phyloP scores from a whole-genome alignment of 371 early-diverging fungal genomes.

The Rhizopus arrhizus region DNA sequence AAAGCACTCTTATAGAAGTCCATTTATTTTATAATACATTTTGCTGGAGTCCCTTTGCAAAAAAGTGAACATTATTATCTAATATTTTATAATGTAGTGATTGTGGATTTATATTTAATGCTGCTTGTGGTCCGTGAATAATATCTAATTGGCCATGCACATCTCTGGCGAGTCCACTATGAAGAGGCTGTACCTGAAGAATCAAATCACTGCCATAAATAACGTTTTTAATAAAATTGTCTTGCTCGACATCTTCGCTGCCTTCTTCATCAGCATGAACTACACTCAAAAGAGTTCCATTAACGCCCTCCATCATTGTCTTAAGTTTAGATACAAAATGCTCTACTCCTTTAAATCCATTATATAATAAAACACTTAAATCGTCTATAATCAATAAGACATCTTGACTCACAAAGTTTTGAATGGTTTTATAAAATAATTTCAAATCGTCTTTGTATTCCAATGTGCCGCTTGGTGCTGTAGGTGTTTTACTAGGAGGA shows the following conservation, averaged over 20 bases:
- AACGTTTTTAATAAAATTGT: constrained; percentile 56
- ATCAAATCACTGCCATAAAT: constrained; percentile 55
- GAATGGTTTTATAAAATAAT: constrained; percentile 28
- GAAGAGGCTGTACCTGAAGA: constrained; percentile 60
- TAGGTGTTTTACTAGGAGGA: constrained; percentile 38
- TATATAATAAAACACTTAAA: constrained; percentile 57
- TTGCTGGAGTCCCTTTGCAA: constrained; percentile 68
- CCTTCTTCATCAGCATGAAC: constrained; percentile 65
- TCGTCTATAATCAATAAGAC: constrained; percentile 68
- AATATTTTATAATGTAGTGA: constrained; percentile 68
- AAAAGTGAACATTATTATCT: constrained; percentile 71
- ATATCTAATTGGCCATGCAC: constrained; percentile 70
- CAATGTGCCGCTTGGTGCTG: constrained; percentile 42
- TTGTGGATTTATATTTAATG: constrained; percentile 23
- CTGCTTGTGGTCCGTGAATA: constrained; percentile 51
- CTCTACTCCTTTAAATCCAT: constrained; percentile 51
- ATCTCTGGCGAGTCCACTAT: constrained; percentile 68
- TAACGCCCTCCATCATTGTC: constrained; percentile 41
- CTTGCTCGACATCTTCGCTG: constrained; percentile 55
- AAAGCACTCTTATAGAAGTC: too few species aligned
- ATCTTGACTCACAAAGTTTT: constrained; percentile 21
- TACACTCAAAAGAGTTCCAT: constrained; percentile 63
- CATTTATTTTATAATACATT: constrained; percentile 31
- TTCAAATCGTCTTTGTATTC: constrained; percentile 23
- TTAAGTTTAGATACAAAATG: constrained; percentile 53